phyloP scores from a whole-genome alignment of 2,329 filamentous ascomycete genomes.

The Talaromyces pinophilus region DNA sequence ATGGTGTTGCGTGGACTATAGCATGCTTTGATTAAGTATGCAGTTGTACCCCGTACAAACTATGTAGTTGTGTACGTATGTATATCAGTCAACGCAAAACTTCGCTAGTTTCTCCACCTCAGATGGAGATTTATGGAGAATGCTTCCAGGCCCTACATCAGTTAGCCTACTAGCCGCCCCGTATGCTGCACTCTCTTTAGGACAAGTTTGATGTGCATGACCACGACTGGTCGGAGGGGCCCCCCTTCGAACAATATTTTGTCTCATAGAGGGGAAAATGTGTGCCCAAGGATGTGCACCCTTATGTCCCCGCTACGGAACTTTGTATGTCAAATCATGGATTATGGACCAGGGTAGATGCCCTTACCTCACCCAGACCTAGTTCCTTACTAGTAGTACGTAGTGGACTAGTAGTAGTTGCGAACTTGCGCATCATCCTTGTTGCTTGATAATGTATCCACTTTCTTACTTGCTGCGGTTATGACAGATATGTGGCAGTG shows the following conservation, averaged over 20 bases:
- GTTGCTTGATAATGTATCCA: background rate
- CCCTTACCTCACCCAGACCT: conserved; percentile 9
- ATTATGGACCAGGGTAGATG: conserved; percentile 6
- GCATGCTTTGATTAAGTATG: background rate
- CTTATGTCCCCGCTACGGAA: background rate
- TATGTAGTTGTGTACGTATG: background rate
- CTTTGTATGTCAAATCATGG: background rate
- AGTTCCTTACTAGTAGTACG: background rate
- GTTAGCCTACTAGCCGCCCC: background rate
- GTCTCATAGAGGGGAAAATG: background rate
- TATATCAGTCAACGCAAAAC: background rate
- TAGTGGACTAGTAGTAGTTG: background rate
- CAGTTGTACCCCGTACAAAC: background rate
- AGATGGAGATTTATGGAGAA: conserved; percentile 6
- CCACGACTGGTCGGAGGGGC: background rate
- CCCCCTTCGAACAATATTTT: background rate
- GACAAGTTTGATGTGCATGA: background rate
- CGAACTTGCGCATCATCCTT: background rate
- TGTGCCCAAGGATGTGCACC: background rate
- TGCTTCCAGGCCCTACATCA: conserved; percentile 2
- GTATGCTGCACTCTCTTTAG: background rate
- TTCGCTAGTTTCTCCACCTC: background rate
- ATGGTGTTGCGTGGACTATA: background rate
- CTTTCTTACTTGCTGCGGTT: background rate
- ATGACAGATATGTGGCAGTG: conserved; percentile 1